A percentile compares a stretch with the other conserved stretches of the same genome.
Conservation (phyloP, 1,139 yeast species). For the Tardiomyces depauwii region DNA sequence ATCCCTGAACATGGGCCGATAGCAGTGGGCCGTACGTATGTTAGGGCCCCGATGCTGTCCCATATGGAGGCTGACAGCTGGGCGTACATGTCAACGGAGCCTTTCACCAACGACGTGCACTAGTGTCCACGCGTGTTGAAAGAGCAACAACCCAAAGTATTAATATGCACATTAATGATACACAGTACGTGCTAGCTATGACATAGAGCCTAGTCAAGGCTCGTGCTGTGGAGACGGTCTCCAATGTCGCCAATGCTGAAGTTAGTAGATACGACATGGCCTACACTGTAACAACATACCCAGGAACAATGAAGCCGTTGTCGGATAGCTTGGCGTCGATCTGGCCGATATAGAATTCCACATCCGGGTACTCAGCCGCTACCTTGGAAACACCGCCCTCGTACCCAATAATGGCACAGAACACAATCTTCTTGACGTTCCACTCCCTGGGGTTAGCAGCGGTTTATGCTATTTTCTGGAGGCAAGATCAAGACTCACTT, state of each 20-base stretch:
- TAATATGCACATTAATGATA: too few species aligned
- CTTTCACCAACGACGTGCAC: too few species aligned
- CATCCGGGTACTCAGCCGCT: constrained; percentile 15
- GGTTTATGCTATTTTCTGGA: too few species aligned
- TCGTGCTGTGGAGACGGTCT: constrained; percentile 16
- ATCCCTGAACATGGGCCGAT: too few species aligned
- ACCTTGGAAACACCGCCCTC: constrained; percentile 17
- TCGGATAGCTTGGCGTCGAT: constrained; percentile 19
- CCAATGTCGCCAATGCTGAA: constrained; percentile 25
- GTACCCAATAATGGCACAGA: constrained; percentile 19
- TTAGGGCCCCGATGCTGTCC: too few species aligned
- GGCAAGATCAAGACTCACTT: constrained; percentile 1
- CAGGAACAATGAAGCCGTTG: constrained; percentile 25
- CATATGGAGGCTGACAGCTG: too few species aligned
- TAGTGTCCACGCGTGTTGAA: too few species aligned
- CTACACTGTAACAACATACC: not conserved
- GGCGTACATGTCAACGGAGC: too few species aligned
- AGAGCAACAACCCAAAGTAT: too few species aligned
- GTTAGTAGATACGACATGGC: not conserved
- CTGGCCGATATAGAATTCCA: constrained; percentile 22
- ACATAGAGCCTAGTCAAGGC: not conserved
- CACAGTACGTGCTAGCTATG: too few species aligned
- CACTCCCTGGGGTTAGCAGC: constrained; percentile 18
- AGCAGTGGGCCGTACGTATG: too few species aligned
- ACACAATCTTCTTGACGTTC: constrained; percentile 23